These are phyloP conservation scores for Hericium erinaceus DNA, from an alignment of 768 basidiomycete species.

Conservation along the genomic window DNA sequence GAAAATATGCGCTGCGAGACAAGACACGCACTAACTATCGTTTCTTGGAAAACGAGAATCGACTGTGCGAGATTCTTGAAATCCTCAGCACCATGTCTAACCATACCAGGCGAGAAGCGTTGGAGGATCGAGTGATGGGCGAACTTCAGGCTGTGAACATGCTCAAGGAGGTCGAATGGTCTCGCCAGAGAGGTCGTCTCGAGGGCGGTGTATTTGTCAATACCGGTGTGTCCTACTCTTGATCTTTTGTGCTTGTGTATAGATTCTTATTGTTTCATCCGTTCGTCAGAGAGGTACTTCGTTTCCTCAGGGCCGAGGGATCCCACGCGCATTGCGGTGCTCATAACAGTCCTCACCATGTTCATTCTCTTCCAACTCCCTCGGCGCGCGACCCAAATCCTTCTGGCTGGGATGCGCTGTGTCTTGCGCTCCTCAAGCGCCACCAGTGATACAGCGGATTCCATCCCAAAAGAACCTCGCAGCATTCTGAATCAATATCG, in stretches of 20 bases:
- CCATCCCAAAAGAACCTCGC: neutral
- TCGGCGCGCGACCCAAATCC: neutral
- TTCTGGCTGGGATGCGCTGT: neutral
- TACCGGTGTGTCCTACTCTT: neutral
- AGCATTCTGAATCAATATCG: neutral
- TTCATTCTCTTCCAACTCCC: neutral
- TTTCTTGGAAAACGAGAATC: no score
- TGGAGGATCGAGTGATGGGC: neutral
- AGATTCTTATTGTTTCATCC: no score
- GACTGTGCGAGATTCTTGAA: no score
- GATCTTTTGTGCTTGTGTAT: no score
- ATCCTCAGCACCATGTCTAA: no score
- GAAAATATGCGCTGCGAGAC: no score
- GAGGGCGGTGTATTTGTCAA: neutral
- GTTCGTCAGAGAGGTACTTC: neutral
- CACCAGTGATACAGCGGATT: no score
- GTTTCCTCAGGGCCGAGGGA: neutral
- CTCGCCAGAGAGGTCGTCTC: neutral
- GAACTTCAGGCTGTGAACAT: neutral
- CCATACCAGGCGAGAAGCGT: neutral
- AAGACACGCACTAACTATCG: no score
- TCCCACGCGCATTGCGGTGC: neutral
- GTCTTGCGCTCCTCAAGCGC: no score
- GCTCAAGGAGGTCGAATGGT: neutral
- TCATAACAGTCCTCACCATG: neutral